A percentile compares a stretch with the other conserved stretches of the same genome.
phyloP scores from a whole-genome alignment of 371 early-diverging fungal genomes.

The Apophysomyces ossiformis region DNA sequence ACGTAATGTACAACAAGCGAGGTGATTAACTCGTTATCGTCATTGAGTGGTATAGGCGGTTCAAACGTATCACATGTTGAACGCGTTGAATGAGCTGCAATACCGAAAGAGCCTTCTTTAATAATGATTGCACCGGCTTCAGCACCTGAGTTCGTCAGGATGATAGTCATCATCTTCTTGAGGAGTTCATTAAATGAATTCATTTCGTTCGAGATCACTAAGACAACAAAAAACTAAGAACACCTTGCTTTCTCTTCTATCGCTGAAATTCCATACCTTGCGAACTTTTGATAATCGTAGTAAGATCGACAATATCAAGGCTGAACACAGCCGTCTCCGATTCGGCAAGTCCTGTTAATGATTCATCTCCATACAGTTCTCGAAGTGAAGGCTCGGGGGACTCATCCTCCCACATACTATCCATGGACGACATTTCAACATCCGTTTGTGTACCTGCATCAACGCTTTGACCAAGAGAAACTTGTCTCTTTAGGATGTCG shows the following conservation, averaged over 20 bases:
- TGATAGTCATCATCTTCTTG: conserved; percentile 51
- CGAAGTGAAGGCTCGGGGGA: conserved; percentile 31
- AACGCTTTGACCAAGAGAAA: conserved; percentile 12
- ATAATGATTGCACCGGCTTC: conserved; percentile 51
- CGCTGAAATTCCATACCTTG: conserved; percentile 32
- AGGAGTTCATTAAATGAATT: conserved; percentile 52
- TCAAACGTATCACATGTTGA: conserved; percentile 41
- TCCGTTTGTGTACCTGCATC: conserved; percentile 39
- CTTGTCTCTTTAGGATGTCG: conserved; percentile 7
- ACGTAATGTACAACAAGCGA: conserved; percentile 48
- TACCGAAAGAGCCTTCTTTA: conserved; percentile 47
- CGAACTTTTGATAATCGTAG: conserved; percentile 52
- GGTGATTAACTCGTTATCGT: conserved; percentile 38
- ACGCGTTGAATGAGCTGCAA: conserved; percentile 43
- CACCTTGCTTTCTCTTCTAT: background rate
- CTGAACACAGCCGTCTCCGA: conserved; percentile 41
- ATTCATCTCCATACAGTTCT: conserved; percentile 31
- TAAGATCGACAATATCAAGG: conserved; percentile 52
- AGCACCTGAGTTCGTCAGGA: conserved; percentile 50
- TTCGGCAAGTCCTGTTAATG: conserved; percentile 2
- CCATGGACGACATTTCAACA: conserved; percentile 13
- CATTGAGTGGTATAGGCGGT: conserved; percentile 43
- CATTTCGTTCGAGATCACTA: conserved; percentile 54
- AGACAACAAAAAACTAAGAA: background rate
- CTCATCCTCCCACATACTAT: conserved; percentile 21